Conservation (phyloP, 2,329 filamentous ascomycete genomes). For the Lasiodiplodia sp. region DNA sequence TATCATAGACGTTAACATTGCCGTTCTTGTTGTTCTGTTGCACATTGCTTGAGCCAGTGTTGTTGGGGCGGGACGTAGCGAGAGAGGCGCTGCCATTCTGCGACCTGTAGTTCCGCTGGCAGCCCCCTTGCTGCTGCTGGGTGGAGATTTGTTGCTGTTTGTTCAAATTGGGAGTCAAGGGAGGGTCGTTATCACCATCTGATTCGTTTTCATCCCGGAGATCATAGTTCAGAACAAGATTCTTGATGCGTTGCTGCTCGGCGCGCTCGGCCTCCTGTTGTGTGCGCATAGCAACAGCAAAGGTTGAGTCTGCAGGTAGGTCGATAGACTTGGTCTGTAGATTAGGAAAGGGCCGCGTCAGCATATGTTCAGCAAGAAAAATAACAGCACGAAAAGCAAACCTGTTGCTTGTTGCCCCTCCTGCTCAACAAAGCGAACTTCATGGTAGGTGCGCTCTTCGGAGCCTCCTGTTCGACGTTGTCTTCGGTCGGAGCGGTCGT, state of each 20-base stretch:
- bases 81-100: not conserved
- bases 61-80: not conserved
- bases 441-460: constrained; percentile 69
- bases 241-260: constrained; percentile 98
- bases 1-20: constrained; percentile 38
- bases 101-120: not conserved
- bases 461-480: constrained; percentile 48
- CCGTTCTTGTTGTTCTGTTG: constrained; percentile 47
- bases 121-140: constrained; percentile 47
- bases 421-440: constrained; percentile 96
- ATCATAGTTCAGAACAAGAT: constrained; percentile 94
- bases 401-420: constrained; percentile 93
- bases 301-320: constrained; percentile 87
- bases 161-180: constrained; percentile 31
- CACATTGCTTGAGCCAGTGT: constrained; percentile 36
- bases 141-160: constrained; percentile 41
- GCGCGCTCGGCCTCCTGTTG: constrained; percentile 95
- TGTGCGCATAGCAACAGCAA: constrained; percentile 94
- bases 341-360: not conserved
- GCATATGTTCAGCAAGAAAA: constrained; percentile 27
- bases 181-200: constrained; percentile 68
- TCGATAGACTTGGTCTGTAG: constrained; percentile 86
- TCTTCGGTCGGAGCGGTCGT: constrained; percentile 48
- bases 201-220: constrained; percentile 78
- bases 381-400: constrained; percentile 56